These are phyloP conservation scores for Vanderwaltozyma tropicalis DNA, from an alignment of 805 yeast genomes.

Conservation along the genomic window DNA sequence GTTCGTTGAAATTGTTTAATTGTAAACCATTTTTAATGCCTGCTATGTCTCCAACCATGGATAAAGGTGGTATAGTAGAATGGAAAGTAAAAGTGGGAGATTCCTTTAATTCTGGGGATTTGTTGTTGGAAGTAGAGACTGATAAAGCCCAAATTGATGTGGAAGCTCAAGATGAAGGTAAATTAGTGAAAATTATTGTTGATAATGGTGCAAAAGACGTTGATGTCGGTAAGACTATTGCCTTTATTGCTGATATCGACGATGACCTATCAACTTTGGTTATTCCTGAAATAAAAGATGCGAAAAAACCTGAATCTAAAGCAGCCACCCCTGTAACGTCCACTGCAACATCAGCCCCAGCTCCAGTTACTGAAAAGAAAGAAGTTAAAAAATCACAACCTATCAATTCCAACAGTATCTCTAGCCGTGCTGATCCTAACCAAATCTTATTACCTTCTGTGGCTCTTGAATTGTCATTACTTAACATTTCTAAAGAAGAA, in stretches of 20 bases:
- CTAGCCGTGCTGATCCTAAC: conserved; percentile 48
- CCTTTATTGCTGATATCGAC: conserved; percentile 75
- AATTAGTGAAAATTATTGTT: conserved; percentile 60
- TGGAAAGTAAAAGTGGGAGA: conserved; percentile 85
- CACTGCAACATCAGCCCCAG: background rate
- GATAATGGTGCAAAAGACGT: conserved; percentile 70
- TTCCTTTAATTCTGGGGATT: conserved; percentile 70
- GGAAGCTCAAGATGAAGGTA: conserved; percentile 87
- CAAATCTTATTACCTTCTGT: conserved; percentile 78
- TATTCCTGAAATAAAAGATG: conserved; percentile 35
- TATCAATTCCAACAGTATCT: conserved; percentile 4
- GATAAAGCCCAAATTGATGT: conserved; percentile 79
- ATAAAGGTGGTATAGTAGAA: conserved; percentile 80
- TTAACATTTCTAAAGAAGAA: conserved; percentile 55
- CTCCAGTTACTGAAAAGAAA: conserved; percentile 8
- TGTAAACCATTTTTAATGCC: conserved; percentile 73
- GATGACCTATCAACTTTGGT: conserved; percentile 66
- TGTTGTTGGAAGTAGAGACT: conserved; percentile 70
- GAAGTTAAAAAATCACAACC: conserved; percentile 11
- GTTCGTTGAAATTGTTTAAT: conserved; percentile 12
- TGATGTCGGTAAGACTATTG: conserved; percentile 84
- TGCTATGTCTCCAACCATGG: conserved; percentile 99
- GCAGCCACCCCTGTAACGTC: background rate
- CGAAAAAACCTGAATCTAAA: conserved; percentile 5
- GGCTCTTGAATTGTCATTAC: conserved; percentile 45